Percentiles rank a stretch among this genome's conserved stretches.
Conservation (phyloP, 2,329 filamentous ascomycete genomes). For the Fusarium domesticum region DNA sequence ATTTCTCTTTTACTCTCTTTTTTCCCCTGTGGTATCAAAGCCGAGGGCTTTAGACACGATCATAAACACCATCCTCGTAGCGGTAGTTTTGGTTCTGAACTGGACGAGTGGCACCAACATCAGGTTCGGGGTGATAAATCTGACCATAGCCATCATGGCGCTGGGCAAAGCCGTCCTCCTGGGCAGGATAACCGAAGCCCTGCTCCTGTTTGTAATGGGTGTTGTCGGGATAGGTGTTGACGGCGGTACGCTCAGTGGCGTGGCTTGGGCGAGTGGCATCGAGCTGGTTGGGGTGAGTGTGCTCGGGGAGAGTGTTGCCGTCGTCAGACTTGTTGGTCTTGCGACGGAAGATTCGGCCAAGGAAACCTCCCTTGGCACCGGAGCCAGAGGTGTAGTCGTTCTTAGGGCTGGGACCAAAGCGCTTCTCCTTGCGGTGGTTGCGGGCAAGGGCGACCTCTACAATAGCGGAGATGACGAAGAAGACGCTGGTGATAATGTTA, state of each 20-base stretch:
- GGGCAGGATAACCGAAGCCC: slow-evolving; percentile 18
- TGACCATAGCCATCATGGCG: slow-evolving; percentile 30
- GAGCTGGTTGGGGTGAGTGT: slow-evolving; percentile 42
- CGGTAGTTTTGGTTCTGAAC: slow-evolving; percentile 27
- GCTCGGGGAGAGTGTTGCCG: slow-evolving; percentile 37
- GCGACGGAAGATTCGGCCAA: slow-evolving; percentile 34
- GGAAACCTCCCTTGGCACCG: slow-evolving; percentile 35
- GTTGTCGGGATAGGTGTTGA: slow-evolving; percentile 27
- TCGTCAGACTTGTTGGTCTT: slow-evolving; percentile 23
- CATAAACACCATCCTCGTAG: slow-evolving; percentile 40
- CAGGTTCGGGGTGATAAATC: slow-evolving; percentile 27
- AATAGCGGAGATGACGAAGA: slow-evolving; percentile 71
- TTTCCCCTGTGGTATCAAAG: neutral
- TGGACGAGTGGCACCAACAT: slow-evolving; percentile 14
- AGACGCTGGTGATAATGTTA: slow-evolving; percentile 49
- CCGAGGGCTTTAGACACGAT: slow-evolving; percentile 21
- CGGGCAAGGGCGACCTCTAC: slow-evolving; percentile 67
- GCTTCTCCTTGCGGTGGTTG: slow-evolving; percentile 71
- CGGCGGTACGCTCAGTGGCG: slow-evolving; percentile 37
- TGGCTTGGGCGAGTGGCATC: slow-evolving; percentile 40
- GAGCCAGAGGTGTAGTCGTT: slow-evolving; percentile 60
- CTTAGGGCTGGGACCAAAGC: slow-evolving; percentile 53
- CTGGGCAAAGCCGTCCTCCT: slow-evolving; percentile 17
- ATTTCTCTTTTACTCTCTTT: neutral
- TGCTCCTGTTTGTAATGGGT: slow-evolving; percentile 29